Evolutionary conservation across 805 yeast species (phyloP).

Genomic region (Cyberlindnera saturnus): DNA sequence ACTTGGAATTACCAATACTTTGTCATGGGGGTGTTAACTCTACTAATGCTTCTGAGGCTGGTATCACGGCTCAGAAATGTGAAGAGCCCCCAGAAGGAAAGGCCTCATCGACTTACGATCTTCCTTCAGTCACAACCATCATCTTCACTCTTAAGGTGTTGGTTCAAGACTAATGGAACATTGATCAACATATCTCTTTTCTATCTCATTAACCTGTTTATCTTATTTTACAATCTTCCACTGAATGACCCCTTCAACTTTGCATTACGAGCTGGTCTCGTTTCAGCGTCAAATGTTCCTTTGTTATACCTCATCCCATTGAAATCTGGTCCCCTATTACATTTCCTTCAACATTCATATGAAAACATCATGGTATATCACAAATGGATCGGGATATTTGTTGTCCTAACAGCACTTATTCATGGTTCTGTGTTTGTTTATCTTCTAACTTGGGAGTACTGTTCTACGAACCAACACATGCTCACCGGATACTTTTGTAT

Average conservation of each 20-base stretch:
- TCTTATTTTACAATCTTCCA: constrained; percentile 15
- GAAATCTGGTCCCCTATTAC: constrained; percentile 20
- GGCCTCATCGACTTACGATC: constrained; percentile 1
- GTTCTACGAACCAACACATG: constrained; percentile 4
- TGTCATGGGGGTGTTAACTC: constrained; percentile 2
- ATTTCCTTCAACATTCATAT: constrained; percentile 15
- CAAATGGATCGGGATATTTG: constrained; percentile 19
- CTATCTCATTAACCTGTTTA: constrained; percentile 11
- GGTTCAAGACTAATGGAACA: constrained; percentile 14
- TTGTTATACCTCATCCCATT: constrained; percentile 22
- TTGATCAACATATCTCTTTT: constrained; percentile 8
- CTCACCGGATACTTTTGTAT: constrained; percentile 13
- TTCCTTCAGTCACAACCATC: constrained; percentile 7
- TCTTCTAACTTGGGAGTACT: constrained; percentile 18
- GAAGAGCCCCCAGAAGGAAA: constrained; percentile 1
- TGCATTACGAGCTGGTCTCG: constrained; percentile 21
- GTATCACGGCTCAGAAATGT: neutral
- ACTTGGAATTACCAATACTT: constrained; percentile 19
- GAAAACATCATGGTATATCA: constrained; percentile 21
- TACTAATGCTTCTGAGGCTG: constrained; percentile 1
- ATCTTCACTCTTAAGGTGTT: constrained; percentile 1
- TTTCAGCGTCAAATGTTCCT: constrained; percentile 22
- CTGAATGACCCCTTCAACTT: constrained; percentile 20
- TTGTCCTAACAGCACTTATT: constrained; percentile 12
- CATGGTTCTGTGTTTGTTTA: constrained; percentile 15